Evolutionary conservation across 116 monocot species (phyloP).

Genomic region (Thalassia testudinum): DNA sequence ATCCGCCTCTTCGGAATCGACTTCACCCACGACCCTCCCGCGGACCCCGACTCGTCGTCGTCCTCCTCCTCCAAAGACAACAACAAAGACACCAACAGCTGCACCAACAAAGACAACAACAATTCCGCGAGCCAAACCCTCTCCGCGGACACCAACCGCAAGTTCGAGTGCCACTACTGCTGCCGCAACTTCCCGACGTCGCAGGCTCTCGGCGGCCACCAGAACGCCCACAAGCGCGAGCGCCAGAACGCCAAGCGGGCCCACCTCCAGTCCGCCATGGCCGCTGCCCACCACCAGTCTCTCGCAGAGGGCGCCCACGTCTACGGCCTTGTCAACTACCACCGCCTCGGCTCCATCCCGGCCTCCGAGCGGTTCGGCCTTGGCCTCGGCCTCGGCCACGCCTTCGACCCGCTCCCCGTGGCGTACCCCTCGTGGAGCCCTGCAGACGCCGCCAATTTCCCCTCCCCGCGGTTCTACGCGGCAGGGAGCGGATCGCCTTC

Average conservation of each 20-base stretch:
- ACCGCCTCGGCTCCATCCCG: conserved; percentile 17
- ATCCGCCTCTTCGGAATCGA: conserved; percentile 85
- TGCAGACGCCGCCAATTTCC: not conserved
- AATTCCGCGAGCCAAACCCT: not conserved
- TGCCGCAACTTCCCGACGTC: conserved; percentile 68
- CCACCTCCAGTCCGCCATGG: conserved; percentile 33
- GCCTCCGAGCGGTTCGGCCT: conserved; percentile 10
- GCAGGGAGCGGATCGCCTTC: conserved; percentile 21
- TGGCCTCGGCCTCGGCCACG: conserved; percentile 5
- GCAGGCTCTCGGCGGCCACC: conserved; percentile 74
- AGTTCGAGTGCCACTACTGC: conserved; percentile 91
- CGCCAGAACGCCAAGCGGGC: conserved; percentile 67
- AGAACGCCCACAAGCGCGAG: conserved; percentile 83
- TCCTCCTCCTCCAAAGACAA: conserved; percentile 3
- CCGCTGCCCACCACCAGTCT: conserved; percentile 10
- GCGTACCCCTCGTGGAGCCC: conserved; percentile 26
- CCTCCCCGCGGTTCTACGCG: conserved; percentile 9
- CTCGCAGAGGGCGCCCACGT: not conserved
- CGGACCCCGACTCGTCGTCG: not conserved
- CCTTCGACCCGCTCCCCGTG: conserved; percentile 10
- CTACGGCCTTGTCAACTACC: conserved; percentile 35
- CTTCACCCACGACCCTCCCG: conserved; percentile 19
- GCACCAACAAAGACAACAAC: not conserved
- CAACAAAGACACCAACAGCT: not conserved
- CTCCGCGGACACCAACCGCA: conserved; percentile 14